These are phyloP conservation scores for Aureobasidium sp. DNA, from an alignment of 2,329 filamentous ascomycete genomes.

Conservation along the genomic window DNA sequence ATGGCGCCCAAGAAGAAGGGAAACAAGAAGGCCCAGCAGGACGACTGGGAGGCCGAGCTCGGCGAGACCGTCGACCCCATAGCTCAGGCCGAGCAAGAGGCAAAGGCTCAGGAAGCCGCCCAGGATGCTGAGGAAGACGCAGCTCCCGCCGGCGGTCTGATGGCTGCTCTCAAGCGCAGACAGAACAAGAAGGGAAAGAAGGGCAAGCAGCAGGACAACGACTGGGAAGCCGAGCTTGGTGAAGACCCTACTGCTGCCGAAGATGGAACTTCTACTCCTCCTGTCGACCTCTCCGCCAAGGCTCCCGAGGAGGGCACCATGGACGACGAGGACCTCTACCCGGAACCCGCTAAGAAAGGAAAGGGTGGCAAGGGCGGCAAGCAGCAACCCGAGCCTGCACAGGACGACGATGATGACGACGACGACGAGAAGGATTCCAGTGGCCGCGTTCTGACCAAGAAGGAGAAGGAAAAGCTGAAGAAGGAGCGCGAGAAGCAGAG, in stretches of 20 bases:
- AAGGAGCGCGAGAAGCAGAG: slow-evolving; percentile 97
- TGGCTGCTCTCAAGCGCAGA: slow-evolving; percentile 46
- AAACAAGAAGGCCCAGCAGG: slow-evolving; percentile 70
- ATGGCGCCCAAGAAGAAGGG: slow-evolving; percentile 97
- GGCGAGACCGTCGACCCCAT: slow-evolving; percentile 66
- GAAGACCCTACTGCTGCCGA: slow-evolving; percentile 40
- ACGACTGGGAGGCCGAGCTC: slow-evolving; percentile 92
- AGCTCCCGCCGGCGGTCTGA: slow-evolving; percentile 40
- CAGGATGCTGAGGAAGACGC: slow-evolving; percentile 43
- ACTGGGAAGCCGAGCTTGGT: slow-evolving; percentile 61
- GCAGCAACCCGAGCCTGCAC: slow-evolving; percentile 37
- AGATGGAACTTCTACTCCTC: slow-evolving; percentile 31
- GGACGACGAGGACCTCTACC: slow-evolving; percentile 69
- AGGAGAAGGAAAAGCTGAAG: slow-evolving; percentile 96
- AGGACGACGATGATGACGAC: slow-evolving; percentile 37
- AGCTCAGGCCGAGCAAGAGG: slow-evolving; percentile 40
- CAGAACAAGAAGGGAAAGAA: slow-evolving; percentile 81
- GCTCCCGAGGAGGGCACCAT: slow-evolving; percentile 68
- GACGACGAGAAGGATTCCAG: slow-evolving; percentile 47
- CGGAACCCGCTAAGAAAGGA: slow-evolving; percentile 63
- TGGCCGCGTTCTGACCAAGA: slow-evolving; percentile 81
- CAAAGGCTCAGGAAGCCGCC: slow-evolving; percentile 38
- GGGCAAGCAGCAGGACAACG: slow-evolving; percentile 64
- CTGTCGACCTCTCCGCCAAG: slow-evolving; percentile 50
- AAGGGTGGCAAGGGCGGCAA: slow-evolving; percentile 42